Base-by-base conservation (phyloP, 805 yeast genomes). In the Spathaspora passalidarum region DNA sequence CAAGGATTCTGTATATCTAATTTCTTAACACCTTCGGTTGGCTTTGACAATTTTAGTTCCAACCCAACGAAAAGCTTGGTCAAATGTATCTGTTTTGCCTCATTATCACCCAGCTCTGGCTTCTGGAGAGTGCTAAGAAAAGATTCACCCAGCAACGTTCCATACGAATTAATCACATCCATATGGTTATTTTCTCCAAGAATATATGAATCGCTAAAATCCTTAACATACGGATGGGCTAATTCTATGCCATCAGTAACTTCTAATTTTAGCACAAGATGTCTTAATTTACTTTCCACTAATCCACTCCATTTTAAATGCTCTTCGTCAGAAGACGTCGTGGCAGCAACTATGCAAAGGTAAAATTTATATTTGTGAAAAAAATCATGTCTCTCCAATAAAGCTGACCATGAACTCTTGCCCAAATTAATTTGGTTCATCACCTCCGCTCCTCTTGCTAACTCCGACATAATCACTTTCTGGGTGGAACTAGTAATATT, bases 301-400 rank as follows among this genome's bases (percentile, higher is more conserved):
- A 92, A 72, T 8, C 99, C 98, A 53, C 88, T 82, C 95, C 96
- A 94, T 56, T 86, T 86, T 47, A 84, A 66, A 57, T 92, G 97
- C 45, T 90, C 90, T 60, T 90, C 98, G 46, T 80, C 79, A 1
- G 78, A 68, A 6, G 85, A 86, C 50, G 72, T 76, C 0, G 97
- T 86, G 1, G 87, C 81, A 0, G 90, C 92, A 45, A 87, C 82
- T 2, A 92, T 75, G 25, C 94, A 86, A 45, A 94, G 65, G 61
- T 94, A 94, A 64, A 88, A 88, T 62, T 89, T 92, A 68, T 94
- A 92, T 50, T 76, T 78, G 61, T 73, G 78, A 68, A 94, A 94
- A 60, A 89, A 94, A 39, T 82, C 81, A 64, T 92, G 97, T 57
- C 83, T 86, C 18, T 69, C 76, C 56, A 94, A 84, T 34, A 94